phyloP scores from a whole-genome alignment of 345 rosid genomes.

The Syzygium jambos region DNA sequence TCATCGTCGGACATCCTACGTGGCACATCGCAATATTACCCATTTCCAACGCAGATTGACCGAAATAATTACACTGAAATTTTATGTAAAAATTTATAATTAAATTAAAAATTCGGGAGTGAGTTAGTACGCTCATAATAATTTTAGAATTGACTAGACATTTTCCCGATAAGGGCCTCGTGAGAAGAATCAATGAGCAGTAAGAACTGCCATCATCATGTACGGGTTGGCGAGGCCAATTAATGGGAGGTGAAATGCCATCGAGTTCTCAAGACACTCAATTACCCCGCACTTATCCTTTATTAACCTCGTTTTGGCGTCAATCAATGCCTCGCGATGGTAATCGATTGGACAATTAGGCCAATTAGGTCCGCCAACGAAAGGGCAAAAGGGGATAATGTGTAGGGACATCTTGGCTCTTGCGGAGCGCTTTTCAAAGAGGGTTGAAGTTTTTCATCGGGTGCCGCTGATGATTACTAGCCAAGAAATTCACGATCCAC shows the following conservation, averaged over 20 bases:
- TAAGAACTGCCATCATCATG: neutral
- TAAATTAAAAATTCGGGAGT: neutral
- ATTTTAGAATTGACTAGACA: no score
- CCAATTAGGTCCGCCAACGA: neutral
- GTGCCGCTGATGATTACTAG: neutral
- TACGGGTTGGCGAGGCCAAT: neutral
- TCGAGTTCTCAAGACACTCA: neutral
- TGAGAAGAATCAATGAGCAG: neutral
- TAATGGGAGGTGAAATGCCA: neutral
- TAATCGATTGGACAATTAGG: neutral
- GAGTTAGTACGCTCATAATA: neutral
- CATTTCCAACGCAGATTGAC: no score
- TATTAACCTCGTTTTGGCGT: neutral
- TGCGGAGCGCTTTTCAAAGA: neutral
- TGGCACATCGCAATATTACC: accelerated
- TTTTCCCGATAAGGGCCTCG: neutral
- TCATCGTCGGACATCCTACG: accelerated
- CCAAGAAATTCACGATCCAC: neutral
- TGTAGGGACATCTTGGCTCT: neutral
- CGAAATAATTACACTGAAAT: no score
- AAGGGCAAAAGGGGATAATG: neutral
- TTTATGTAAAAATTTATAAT: accelerated
- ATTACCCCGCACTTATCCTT: neutral
- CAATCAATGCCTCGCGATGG: neutral
- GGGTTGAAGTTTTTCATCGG: neutral